Percentiles rank a stretch among this genome's conserved stretches.
These are phyloP conservation scores for Onygenales sp. DNA, from an alignment of 2,329 filamentous ascomycete genomes.

Conservation along the genomic window DNA sequence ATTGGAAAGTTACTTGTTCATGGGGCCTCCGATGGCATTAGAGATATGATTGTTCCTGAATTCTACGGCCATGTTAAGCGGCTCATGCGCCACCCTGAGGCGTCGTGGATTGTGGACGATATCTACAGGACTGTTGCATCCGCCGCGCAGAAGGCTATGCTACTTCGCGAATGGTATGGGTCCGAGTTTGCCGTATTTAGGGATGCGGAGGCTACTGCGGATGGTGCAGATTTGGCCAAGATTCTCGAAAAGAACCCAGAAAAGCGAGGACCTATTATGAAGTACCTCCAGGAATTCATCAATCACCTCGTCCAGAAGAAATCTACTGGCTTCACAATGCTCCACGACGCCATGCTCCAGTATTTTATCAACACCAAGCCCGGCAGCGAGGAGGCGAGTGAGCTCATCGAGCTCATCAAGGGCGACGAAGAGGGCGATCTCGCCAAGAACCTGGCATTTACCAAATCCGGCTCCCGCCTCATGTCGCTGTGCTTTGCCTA, in stretches of 20 bases:
- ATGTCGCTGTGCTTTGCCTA: constrained; percentile 75
- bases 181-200: constrained; percentile 81
- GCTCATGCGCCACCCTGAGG: constrained; percentile 91
- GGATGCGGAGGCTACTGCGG: constrained; percentile 39
- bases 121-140: constrained; percentile 86
- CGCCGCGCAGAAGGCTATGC: constrained; percentile 69
- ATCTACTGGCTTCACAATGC: constrained; percentile 90
- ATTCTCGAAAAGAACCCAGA: constrained; percentile 71
- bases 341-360: constrained; percentile 96
- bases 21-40: constrained; percentile 66
- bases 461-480: constrained; percentile 73
- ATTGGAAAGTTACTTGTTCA: constrained; percentile 94
- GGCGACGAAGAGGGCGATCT: constrained; percentile 85
- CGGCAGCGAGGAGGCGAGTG: constrained; percentile 70
- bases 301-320: constrained; percentile 94
- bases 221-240: constrained; percentile 49
- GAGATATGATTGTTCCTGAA: constrained; percentile 82
- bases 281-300: constrained; percentile 74
- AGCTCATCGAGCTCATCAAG: constrained; percentile 85
- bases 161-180: constrained; percentile 94
- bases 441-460: constrained; percentile 93
- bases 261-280: constrained; percentile 81
- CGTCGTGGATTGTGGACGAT: constrained; percentile 95
- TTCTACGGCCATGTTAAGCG: constrained; percentile 91
- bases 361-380: constrained; percentile 76